Evolutionary conservation across 495 filamentous ascomycete genomes (phyloP).

Genomic region (Pyronema omphalodes): DNA sequence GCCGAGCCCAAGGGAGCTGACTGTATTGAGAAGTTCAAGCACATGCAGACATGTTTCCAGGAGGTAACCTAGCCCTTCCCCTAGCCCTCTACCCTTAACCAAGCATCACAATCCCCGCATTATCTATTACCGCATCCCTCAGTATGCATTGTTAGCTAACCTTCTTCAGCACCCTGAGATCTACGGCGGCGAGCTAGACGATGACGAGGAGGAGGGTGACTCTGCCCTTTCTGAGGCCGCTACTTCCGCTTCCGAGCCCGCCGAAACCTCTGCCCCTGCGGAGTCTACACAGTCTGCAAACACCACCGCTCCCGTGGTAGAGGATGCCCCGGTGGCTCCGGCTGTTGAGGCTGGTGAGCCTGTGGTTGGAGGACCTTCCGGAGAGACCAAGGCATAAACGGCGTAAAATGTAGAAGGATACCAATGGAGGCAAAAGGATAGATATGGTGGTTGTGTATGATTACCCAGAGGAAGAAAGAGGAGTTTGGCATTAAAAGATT

Average conservation of each 20-base stretch:
- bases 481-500: too few relatives aligned
- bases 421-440: too few relatives aligned
- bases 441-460: too few relatives aligned
- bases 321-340: neutral
- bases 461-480: too few relatives aligned
- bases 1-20: constrained; percentile 98
- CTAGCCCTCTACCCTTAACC: neutral
- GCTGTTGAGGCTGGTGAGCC: neutral
- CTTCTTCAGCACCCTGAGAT: constrained; percentile 53
- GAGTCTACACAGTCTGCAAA: neutral
- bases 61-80: constrained; percentile 4
- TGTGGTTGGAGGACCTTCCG: neutral
- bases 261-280: constrained; percentile 1
- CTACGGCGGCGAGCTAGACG: constrained; percentile 77
- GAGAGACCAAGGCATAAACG: too few relatives aligned
- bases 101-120: too few relatives aligned
- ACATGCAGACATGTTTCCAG: constrained; percentile 91
- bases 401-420: too few relatives aligned
- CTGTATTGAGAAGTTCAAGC: constrained; percentile 95
- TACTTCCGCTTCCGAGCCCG: neutral
- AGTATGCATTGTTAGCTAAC: neutral
- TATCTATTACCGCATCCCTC: too few relatives aligned
- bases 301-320: neutral
- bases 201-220: constrained; percentile 47
- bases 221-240: neutral